phyloP scores from a whole-genome alignment of 2,329 filamentous ascomycete species.

The Geosmithia putterillii region DNA sequence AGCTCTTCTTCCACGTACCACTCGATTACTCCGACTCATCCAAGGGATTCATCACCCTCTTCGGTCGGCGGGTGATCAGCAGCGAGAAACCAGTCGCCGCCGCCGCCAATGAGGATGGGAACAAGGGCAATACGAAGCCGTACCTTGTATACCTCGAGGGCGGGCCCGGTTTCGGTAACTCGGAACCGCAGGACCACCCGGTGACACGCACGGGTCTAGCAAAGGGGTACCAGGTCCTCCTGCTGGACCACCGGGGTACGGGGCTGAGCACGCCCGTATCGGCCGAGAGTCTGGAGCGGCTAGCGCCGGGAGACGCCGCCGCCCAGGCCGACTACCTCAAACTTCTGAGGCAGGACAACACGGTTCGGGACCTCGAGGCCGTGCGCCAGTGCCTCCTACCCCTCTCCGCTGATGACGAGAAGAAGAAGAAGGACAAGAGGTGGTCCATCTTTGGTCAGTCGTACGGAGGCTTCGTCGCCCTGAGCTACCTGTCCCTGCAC shows the following conservation, averaged over 20 bases:
- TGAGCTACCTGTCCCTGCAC: conserved; percentile 74
- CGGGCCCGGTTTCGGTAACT: conserved; percentile 70
- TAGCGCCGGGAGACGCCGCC: conserved; percentile 41
- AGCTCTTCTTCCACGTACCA: conserved; percentile 80
- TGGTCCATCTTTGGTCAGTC: conserved; percentile 87
- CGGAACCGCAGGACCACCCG: conserved; percentile 59
- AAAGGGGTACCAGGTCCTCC: conserved; percentile 73
- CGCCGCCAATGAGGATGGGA: conserved; percentile 34
- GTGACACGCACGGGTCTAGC: conserved; percentile 61
- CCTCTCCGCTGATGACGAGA: too few species aligned
- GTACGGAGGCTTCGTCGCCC: conserved; percentile 78
- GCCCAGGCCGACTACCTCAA: conserved; percentile 73
- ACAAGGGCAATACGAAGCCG: conserved; percentile 28
- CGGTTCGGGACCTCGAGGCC: conserved; percentile 81
- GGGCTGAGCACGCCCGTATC: conserved; percentile 75
- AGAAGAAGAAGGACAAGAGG: too few species aligned
- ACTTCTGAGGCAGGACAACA: conserved; percentile 78
- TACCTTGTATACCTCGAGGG: conserved; percentile 70
- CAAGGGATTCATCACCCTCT: conserved; percentile 55
- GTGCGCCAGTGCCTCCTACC: conserved; percentile 60
- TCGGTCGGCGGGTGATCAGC: conserved; percentile 61
- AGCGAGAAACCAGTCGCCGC: conserved; percentile 24
- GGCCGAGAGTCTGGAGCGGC: conserved; percentile 49
- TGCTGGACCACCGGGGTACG: conserved; percentile 85
- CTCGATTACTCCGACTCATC: conserved; percentile 58